Evolutionary conservation across 441 rosid species (phyloP).

Genomic region (Syzygium malaccense): DNA sequence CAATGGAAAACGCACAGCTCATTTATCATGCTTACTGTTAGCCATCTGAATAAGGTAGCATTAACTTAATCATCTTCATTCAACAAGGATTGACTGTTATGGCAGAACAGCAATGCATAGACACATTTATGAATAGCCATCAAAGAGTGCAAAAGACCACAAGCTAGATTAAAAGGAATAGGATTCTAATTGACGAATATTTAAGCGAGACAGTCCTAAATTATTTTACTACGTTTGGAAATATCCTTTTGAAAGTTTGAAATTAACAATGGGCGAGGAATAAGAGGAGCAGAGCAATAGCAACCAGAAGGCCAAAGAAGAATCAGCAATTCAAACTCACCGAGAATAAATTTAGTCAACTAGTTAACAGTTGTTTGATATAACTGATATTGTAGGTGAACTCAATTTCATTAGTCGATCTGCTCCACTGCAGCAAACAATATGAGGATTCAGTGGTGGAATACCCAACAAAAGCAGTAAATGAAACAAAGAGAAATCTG

Average conservation of each 20-base stretch:
- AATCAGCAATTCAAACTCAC: not conserved
- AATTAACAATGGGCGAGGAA: not conserved
- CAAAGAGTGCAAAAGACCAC: not conserved
- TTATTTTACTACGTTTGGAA: not conserved
- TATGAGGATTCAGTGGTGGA: not conserved
- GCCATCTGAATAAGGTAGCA: not conserved
- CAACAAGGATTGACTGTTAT: not conserved
- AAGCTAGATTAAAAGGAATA: not conserved
- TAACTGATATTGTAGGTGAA: not conserved
- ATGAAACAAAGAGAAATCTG: not conserved
- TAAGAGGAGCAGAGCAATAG: not conserved
- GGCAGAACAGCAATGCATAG: not conserved
- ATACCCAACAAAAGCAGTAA: not conserved
- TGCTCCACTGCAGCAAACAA: not conserved
- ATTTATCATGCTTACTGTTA: not conserved
- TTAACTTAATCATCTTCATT: not conserved
- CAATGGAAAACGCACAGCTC: not conserved
- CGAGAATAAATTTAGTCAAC: not conserved
- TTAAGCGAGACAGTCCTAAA: not conserved
- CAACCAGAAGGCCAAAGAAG: not conserved
- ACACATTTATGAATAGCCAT: not conserved
- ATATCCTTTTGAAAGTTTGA: not conserved
- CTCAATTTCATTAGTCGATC: not conserved
- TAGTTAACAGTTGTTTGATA: not conserved
- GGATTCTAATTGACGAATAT: not conserved